Conservation (phyloP, 805 yeast species). For the Candida hispaniensis region DNA sequence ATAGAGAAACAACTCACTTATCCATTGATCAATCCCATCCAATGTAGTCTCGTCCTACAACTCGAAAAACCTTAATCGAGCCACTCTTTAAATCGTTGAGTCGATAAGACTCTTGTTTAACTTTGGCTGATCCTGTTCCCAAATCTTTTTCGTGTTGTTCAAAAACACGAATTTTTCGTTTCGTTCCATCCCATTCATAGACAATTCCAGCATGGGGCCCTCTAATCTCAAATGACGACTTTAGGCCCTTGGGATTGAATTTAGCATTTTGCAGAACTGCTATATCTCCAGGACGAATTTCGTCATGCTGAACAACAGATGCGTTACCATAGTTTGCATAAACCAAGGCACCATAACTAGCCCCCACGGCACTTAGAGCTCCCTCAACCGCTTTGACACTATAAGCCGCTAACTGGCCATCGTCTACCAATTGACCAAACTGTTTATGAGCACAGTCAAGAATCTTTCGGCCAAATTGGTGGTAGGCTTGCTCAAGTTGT, state of each 20-base stretch:
- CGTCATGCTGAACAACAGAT: slow-evolving; percentile 43
- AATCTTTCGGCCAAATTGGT: slow-evolving; percentile 42
- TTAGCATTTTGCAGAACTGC: slow-evolving; percentile 64
- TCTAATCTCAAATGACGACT: slow-evolving; percentile 51
- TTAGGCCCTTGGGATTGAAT: slow-evolving; percentile 53
- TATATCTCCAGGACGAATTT: slow-evolving; percentile 75
- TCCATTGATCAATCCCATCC: slow-evolving; percentile 58
- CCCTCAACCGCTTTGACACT: slow-evolving; percentile 33
- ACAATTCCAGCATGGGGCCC: slow-evolving; percentile 50
- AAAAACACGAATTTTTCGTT: slow-evolving; percentile 34
- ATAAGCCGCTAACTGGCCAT: slow-evolving; percentile 26
- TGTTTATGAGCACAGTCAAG: slow-evolving; percentile 36
- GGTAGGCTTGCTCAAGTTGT: slow-evolving; percentile 40
- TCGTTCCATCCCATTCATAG: slow-evolving; percentile 60
- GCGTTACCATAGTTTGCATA: slow-evolving; percentile 47
- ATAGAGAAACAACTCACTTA: background rate
- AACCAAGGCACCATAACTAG: slow-evolving; percentile 60
- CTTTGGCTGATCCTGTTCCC: slow-evolving; percentile 36
- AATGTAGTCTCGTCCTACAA: slow-evolving; percentile 59
- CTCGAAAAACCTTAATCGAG: slow-evolving; percentile 66
- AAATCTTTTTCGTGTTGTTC: slow-evolving; percentile 22
- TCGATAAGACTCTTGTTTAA: slow-evolving; percentile 52
- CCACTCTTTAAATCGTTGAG: slow-evolving; percentile 70
- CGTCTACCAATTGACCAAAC: slow-evolving; percentile 22
- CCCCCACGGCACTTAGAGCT: slow-evolving; percentile 48